phyloP scores from a whole-genome alignment of 805 yeast species.

The Candida boidinii region DNA sequence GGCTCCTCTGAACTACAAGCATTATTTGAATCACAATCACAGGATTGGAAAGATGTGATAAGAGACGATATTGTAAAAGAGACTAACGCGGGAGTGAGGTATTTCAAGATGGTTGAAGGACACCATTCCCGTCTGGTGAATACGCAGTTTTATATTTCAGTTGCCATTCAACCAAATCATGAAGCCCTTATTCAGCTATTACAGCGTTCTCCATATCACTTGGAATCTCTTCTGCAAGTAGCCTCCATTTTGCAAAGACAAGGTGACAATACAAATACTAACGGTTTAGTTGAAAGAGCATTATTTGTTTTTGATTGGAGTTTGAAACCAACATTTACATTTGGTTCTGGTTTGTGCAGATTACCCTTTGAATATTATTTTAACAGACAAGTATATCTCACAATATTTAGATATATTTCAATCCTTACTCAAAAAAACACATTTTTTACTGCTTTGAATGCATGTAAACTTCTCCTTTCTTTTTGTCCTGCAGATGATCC shows the following conservation, averaged over 20 bases:
- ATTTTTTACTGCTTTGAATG: slow-evolving; percentile 65
- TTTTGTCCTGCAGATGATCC: slow-evolving; percentile 75
- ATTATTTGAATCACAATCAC: slow-evolving; percentile 22
- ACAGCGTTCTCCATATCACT: slow-evolving; percentile 62
- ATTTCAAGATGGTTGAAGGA: slow-evolving; percentile 42
- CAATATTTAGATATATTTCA: slow-evolving; percentile 63
- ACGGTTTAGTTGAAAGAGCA: slow-evolving; percentile 68
- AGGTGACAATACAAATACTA: slow-evolving; percentile 66
- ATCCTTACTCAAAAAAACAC: slow-evolving; percentile 73
- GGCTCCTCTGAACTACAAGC: slow-evolving; percentile 28
- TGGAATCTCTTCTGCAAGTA: slow-evolving; percentile 70
- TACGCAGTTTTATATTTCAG: slow-evolving; percentile 45
- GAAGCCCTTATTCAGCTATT: slow-evolving; percentile 56
- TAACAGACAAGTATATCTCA: slow-evolving; percentile 70
- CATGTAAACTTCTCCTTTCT: slow-evolving; percentile 61
- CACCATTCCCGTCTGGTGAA: slow-evolving; percentile 26
- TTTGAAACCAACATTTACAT: slow-evolving; percentile 48
- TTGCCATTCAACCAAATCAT: slow-evolving; percentile 70
- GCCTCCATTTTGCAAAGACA: slow-evolving; percentile 67
- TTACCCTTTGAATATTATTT: slow-evolving; percentile 69
- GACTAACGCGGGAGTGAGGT: slow-evolving; percentile 39
- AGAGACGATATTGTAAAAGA: slow-evolving; percentile 28
- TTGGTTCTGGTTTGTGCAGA: slow-evolving; percentile 51
- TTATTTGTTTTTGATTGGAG: slow-evolving; percentile 74
- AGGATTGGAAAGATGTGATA: slow-evolving; percentile 45